These are phyloP conservation scores for Tolypocladium endophyticum DNA, from an alignment of 2,329 filamentous ascomycete species.

Conservation along the genomic window DNA sequence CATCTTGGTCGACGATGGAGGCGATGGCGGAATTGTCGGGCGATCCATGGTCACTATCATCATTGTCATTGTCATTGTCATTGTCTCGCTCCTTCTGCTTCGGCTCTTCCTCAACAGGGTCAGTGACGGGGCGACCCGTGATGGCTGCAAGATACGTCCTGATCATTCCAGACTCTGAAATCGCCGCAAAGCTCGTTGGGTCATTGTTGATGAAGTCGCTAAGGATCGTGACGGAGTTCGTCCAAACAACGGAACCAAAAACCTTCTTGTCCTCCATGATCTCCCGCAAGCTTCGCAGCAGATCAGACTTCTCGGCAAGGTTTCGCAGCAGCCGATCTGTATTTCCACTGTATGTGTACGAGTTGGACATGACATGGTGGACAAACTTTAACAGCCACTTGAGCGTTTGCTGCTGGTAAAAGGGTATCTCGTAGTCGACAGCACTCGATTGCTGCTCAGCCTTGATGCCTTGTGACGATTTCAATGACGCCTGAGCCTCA, in stretches of 20 bases:
- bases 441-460: slow-evolving; percentile 61
- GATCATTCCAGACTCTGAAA: slow-evolving; percentile 87
- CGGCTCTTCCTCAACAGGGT: slow-evolving; percentile 16
- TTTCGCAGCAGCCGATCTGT: slow-evolving; percentile 87
- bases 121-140: slow-evolving; percentile 41
- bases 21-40: slow-evolving; percentile 28
- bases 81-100: slow-evolving; percentile 19
- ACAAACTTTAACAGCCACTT: slow-evolving; percentile 94
- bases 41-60: slow-evolving; percentile 25
- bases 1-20: slow-evolving; percentile 23
- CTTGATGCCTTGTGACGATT: slow-evolving; percentile 61
- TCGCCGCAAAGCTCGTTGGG: slow-evolving; percentile 91
- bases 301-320: slow-evolving; percentile 81
- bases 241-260: slow-evolving; percentile 94
- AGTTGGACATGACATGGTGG: slow-evolving; percentile 86
- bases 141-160: slow-evolving; percentile 77
- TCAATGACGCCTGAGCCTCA: slow-evolving; percentile 55
- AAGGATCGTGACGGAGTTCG: slow-evolving; percentile 80
- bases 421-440: slow-evolving; percentile 89
- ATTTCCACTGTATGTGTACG: slow-evolving; percentile 58
- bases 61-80: slow-evolving; percentile 20
- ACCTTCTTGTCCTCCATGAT: slow-evolving; percentile 70
- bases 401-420: slow-evolving; percentile 84
- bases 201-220: slow-evolving; percentile 98
- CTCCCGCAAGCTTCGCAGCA: slow-evolving; percentile 67